phyloP scores from a whole-genome alignment of 2,329 filamentous ascomycete genomes.

The Coniochaeta sp. region DNA sequence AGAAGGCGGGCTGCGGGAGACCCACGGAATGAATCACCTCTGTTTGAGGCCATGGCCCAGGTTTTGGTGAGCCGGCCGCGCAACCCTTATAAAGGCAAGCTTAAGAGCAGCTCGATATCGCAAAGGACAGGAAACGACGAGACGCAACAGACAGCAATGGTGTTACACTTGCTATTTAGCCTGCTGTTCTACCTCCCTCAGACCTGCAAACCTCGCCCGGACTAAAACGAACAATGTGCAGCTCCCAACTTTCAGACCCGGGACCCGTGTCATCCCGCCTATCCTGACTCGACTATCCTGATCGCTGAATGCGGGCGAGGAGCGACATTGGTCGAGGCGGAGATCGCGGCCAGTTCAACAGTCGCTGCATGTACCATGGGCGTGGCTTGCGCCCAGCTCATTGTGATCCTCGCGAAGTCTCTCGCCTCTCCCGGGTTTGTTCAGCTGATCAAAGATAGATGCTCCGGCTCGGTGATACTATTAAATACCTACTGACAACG shows the following conservation, averaged over 20 bases:
- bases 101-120: background rate
- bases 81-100: background rate
- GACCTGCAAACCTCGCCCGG: background rate
- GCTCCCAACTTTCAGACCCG: background rate
- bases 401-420: background rate
- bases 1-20: background rate
- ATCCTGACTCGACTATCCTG: background rate
- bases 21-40: background rate
- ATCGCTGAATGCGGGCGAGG: background rate
- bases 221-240: background rate
- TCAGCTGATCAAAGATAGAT: background rate
- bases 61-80: background rate
- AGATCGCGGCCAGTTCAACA: background rate
- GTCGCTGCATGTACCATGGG: background rate
- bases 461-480: background rate
- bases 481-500: background rate
- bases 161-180: slow-evolving; percentile 3
- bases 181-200: slow-evolving; percentile 1
- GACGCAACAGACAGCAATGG: background rate
- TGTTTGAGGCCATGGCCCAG: background rate
- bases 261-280: background rate
- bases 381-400: background rate
- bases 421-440: background rate
- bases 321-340: background rate
- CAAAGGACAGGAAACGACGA: background rate